These are phyloP conservation scores for Massospora cicadina DNA, from an alignment of 371 early-diverging fungal species.

Conservation along the genomic window DNA sequence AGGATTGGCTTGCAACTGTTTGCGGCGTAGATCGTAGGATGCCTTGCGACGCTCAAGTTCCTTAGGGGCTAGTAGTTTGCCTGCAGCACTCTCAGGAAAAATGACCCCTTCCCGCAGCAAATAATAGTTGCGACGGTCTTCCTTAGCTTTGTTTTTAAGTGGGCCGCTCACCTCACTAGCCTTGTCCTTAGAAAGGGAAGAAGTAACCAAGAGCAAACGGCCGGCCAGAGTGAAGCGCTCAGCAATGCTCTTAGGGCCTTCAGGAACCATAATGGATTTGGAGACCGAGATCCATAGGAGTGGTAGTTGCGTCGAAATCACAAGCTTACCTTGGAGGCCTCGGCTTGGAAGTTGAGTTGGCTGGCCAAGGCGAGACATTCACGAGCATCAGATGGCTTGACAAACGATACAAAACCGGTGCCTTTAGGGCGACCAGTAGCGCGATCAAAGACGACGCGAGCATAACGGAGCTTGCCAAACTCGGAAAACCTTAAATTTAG, in stretches of 20 bases:
- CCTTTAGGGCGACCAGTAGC: conserved; percentile 69
- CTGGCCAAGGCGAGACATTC: conserved; percentile 46
- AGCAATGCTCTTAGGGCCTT: conserved; percentile 32
- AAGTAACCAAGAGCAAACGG: conserved; percentile 58
- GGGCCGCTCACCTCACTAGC: conserved; percentile 37
- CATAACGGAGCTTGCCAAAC: conserved; percentile 68
- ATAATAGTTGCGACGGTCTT: conserved; percentile 13
- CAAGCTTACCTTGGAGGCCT: conserved; percentile 4
- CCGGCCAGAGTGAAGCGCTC: conserved; percentile 55
- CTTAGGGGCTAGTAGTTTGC: conserved; percentile 37
- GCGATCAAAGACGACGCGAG: conserved; percentile 60
- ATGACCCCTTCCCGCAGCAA: conserved; percentile 54
- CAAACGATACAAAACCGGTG: conserved; percentile 83
- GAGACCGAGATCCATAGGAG: conserved; percentile 5
- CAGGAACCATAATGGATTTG: conserved; percentile 46
- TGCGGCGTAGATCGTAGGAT: conserved; percentile 59
- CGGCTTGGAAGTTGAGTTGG: conserved; percentile 23
- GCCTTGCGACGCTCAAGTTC: conserved; percentile 61
- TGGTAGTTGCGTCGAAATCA: neutral
- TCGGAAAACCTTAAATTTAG: conserved; percentile 29
- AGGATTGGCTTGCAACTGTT: conserved; percentile 58
- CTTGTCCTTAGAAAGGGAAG: conserved; percentile 53
- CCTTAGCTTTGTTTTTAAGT: conserved; percentile 5
- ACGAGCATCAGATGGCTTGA: conserved; percentile 47
- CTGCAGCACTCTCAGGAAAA: conserved; percentile 70